A percentile compares a stretch with the other conserved stretches of the same genome.
phyloP scores from a whole-genome alignment of 2,329 filamentous ascomycete species.

The Sarocladium strictum region DNA sequence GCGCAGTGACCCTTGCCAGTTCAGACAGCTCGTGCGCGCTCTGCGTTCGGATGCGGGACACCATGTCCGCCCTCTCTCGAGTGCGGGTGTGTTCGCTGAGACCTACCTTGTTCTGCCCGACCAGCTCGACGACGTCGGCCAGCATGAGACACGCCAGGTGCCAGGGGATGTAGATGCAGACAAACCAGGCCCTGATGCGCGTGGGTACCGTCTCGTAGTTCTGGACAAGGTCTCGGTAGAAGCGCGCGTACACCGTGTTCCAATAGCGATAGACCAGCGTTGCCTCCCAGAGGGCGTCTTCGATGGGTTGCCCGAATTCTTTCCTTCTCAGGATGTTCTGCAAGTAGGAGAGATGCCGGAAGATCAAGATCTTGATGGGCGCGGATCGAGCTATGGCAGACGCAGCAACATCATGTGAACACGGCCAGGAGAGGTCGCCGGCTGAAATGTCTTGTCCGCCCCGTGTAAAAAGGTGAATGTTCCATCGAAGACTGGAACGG shows the following conservation, averaged over 20 bases:
- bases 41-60: conserved; percentile 32
- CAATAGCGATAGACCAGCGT: conserved; percentile 49
- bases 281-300: conserved; percentile 42
- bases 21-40: conserved; percentile 42
- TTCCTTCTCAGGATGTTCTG: conserved; percentile 43
- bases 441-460: conserved; percentile 15
- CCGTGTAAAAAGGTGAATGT: conserved; percentile 29
- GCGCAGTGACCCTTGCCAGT: conserved; percentile 40
- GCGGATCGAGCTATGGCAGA: conserved; percentile 44
- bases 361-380: conserved; percentile 54
- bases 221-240: conserved; percentile 46
- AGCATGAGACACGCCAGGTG: conserved; percentile 49
- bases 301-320: conserved; percentile 31
- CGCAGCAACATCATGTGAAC: conserved; percentile 44
- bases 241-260: conserved; percentile 43
- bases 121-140: conserved; percentile 45
- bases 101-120: conserved; percentile 34
- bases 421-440: conserved; percentile 41
- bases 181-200: conserved; percentile 54
- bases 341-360: conserved; percentile 47
- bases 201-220: conserved; percentile 43
- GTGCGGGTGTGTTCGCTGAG: conserved; percentile 19
- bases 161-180: conserved; percentile 52
- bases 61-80: conserved; percentile 26
- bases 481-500: conserved; percentile 20